Conservation (phyloP, 2,329 filamentous ascomycete species). For the Cercospora janseana region DNA sequence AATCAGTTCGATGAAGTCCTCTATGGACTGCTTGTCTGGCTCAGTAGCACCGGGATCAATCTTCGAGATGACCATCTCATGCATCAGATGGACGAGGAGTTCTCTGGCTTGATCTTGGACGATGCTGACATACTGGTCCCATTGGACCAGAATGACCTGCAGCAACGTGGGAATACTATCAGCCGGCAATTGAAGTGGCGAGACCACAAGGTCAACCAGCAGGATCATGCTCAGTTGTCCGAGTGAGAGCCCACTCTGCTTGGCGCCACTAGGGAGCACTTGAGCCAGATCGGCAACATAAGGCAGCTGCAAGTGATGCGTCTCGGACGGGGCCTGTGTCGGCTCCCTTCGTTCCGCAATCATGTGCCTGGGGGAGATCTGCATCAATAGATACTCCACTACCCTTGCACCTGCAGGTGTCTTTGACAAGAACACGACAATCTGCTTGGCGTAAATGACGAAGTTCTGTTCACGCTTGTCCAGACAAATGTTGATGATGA, state of each 20-base stretch:
- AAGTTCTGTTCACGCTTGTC: constrained; percentile 97
- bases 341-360: constrained; percentile 79
- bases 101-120: constrained; percentile 96
- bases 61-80: constrained; percentile 83
- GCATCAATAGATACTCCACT: constrained; percentile 86
- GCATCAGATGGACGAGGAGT: constrained; percentile 96
- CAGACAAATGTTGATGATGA: constrained; percentile 90
- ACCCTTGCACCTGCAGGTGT: constrained; percentile 83
- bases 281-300: constrained; percentile 84
- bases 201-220: constrained; percentile 92
- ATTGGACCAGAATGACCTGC: constrained; percentile 88
- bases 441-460: constrained; percentile 96
- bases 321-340: constrained; percentile 68
- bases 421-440: constrained; percentile 92
- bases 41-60: constrained; percentile 68
- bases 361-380: constrained; percentile 95
- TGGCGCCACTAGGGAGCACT: constrained; percentile 81
- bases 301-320: constrained; percentile 61
- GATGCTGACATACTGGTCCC: constrained; percentile 94
- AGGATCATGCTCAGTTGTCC: constrained; percentile 91
- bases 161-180: constrained; percentile 83
- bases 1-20: constrained; percentile 83
- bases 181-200: constrained; percentile 73
- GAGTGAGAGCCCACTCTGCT: constrained; percentile 79
- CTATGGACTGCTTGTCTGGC: constrained; percentile 71